phyloP scores from a whole-genome alignment of 805 yeast genomes.

The Isabelozyma heimii region DNA sequence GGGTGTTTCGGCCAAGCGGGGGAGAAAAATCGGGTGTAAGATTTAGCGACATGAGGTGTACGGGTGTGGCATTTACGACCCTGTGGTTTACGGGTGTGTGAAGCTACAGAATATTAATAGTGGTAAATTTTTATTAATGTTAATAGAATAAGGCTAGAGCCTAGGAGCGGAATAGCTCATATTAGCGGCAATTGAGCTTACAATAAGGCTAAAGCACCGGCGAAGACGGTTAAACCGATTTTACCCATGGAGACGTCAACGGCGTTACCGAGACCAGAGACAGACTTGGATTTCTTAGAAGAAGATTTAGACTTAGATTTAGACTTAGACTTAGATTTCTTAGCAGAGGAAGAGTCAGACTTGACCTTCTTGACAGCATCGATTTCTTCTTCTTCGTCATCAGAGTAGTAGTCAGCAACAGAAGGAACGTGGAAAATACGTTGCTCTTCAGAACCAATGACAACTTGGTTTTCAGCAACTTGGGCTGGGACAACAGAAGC shows the following conservation, averaged over 20 bases:
- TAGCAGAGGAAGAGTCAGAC: background rate
- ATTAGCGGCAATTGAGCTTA: background rate
- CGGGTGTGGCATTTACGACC: too few relatives aligned
- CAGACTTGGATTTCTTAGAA: background rate
- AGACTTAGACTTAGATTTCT: background rate
- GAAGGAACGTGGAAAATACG: background rate
- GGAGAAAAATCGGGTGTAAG: background rate
- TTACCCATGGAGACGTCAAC: background rate
- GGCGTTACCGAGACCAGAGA: background rate
- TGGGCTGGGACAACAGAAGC: background rate
- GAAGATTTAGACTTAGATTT: background rate
- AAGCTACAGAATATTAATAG: background rate
- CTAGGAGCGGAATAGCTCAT: too few relatives aligned
- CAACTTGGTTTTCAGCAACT: background rate
- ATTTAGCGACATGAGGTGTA: too few relatives aligned
- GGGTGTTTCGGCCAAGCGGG: background rate
- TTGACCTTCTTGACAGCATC: background rate
- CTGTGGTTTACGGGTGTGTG: background rate
- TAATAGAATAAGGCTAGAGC: too few relatives aligned
- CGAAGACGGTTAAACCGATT: background rate
- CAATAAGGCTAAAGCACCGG: slow-evolving; percentile 1
- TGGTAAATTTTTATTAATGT: background rate
- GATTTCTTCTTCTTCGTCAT: background rate
- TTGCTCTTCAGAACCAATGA: background rate
- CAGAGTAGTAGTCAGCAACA: background rate